Conservation (phyloP, 306 rosid species). For the Gastrolobium villosum region DNA sequence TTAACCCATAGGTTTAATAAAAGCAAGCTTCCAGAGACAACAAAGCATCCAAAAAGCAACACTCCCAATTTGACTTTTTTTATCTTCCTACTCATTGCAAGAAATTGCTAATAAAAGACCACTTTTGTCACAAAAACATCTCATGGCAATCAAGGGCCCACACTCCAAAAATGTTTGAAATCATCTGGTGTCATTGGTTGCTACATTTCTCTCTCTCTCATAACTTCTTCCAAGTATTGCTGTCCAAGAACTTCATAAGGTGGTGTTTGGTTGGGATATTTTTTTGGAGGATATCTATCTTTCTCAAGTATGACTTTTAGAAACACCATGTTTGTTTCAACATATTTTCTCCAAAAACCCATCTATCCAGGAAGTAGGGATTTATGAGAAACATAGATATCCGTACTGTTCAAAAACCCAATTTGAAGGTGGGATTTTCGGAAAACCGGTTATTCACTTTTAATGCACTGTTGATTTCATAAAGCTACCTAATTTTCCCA, state of each 20-base stretch:
- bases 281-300: too few species aligned
- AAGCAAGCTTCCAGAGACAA: slow-evolving; percentile 53
- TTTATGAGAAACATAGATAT: too few species aligned
- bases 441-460: too few species aligned
- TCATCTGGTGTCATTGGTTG: slow-evolving; percentile 24
- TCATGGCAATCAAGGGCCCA: slow-evolving; percentile 43
- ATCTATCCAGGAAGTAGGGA: too few species aligned
- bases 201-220: background rate
- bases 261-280: background rate
- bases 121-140: slow-evolving; percentile 43
- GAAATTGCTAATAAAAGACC: slow-evolving; percentile 41
- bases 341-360: too few species aligned
- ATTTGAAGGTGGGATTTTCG: too few species aligned
- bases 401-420: too few species aligned
- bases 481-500: too few species aligned
- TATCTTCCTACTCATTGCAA: slow-evolving; percentile 43
- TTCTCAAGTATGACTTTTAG: too few species aligned
- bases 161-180: slow-evolving; percentile 38
- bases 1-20: slow-evolving; percentile 19
- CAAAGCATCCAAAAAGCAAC: slow-evolving; percentile 60
- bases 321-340: too few species aligned
- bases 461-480: too few species aligned
- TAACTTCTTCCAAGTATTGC: slow-evolving; percentile 21
- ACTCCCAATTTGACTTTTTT: slow-evolving; percentile 48
- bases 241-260: slow-evolving; percentile 35